Evolutionary conservation across 768 basidiomycete species (phyloP).

Genomic region (Russula sp.): DNA sequence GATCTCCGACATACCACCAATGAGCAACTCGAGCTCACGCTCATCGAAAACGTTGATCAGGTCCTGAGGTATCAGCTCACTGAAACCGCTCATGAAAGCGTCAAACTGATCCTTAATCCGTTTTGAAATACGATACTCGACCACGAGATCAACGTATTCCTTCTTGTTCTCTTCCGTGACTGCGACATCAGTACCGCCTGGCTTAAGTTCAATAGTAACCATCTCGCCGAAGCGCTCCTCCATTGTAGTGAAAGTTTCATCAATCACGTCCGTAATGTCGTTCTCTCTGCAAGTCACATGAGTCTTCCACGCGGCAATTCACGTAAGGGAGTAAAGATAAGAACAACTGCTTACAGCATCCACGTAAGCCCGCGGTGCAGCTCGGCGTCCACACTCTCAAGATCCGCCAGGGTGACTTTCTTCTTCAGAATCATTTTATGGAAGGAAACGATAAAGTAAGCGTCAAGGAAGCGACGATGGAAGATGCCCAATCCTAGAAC

Average conservation of each 20-base stretch:
- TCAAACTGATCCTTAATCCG: constrained; percentile 99
- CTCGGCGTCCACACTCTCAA: constrained; percentile 96
- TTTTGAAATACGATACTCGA: constrained; percentile 95
- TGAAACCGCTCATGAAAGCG: constrained; percentile 99
- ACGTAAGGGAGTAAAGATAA: constrained; percentile 2
- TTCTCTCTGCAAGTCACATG: constrained; percentile 64
- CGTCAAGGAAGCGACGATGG: constrained; percentile 97
- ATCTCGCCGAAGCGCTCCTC: constrained; percentile 99
- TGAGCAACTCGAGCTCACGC: constrained; percentile 92
- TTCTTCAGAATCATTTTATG: constrained; percentile 99
- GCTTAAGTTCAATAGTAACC: constrained; percentile 92
- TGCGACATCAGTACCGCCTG: constrained; percentile 76
- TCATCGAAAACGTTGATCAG: constrained; percentile 98
- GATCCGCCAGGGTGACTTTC: constrained; percentile 88
- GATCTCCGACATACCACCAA: constrained; percentile 99
- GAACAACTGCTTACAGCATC: constrained; percentile 76
- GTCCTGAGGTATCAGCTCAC: constrained; percentile 97
- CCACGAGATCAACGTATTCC: constrained; percentile 91
- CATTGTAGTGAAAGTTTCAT: constrained; percentile 94
- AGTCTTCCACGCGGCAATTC: constrained; percentile 16
- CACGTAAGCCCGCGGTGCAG: constrained; percentile 92
- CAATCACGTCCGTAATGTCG: constrained; percentile 96
- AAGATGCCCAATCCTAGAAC: constrained; percentile 95
- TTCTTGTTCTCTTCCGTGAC: constrained; percentile 99
- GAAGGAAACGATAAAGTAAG: constrained; percentile 98